Conservation (phyloP, 1,139 yeast genomes). For the Protomyces arabidopsidicola region DNA sequence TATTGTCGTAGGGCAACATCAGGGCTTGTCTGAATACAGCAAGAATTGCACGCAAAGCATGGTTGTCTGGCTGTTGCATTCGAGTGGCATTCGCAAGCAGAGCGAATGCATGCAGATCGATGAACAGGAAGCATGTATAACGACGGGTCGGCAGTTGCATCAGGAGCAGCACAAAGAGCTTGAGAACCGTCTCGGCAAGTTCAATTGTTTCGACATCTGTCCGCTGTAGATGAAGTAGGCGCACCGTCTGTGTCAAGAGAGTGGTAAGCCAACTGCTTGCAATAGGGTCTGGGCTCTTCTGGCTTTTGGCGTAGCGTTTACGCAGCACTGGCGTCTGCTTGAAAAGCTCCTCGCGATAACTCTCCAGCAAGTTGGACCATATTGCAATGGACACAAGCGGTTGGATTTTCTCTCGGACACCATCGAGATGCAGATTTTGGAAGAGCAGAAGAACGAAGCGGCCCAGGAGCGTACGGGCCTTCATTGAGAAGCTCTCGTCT, state of each 20-base stretch:
- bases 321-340: conserved; percentile 4
- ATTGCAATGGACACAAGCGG: conserved; percentile 15
- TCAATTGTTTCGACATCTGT: conserved; percentile 9
- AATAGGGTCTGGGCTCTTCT: neutral
- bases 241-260: neutral
- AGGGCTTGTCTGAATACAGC: neutral
- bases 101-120: conserved; percentile 1
- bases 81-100: neutral
- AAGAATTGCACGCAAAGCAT: neutral
- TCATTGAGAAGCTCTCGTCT: neutral
- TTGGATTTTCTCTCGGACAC: conserved; percentile 1
- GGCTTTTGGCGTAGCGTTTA: conserved; percentile 1
- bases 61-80: neutral
- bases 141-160: conserved; percentile 21
- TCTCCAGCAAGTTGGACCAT: conserved; percentile 1
- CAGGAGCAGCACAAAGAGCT: neutral
- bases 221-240: neutral
- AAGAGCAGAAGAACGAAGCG: neutral
- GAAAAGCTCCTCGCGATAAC: conserved; percentile 7
- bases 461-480: neutral
- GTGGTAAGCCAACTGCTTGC: neutral
- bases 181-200: neutral
- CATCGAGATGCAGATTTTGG: neutral
- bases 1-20: conserved; percentile 41
- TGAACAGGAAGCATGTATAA: conserved; percentile 1